Conservation (phyloP, 1,139 yeast species). For the Hyphopichia buzzinii region DNA sequence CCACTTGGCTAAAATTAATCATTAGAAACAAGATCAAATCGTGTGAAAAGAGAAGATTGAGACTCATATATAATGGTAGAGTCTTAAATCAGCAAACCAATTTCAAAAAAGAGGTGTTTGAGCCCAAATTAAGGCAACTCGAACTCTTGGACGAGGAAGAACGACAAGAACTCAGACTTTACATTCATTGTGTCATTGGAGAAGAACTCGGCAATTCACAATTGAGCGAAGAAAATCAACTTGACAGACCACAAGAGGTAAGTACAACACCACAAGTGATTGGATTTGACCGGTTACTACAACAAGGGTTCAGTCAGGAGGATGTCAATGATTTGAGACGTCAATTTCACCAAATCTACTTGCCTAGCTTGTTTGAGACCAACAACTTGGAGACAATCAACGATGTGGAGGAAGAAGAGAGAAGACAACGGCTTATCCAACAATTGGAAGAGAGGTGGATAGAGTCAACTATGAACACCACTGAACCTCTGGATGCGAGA, state of each 20-base stretch:
- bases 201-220: slow-evolving; percentile 61
- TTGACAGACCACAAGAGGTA: slow-evolving; percentile 52
- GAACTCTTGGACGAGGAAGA: slow-evolving; percentile 7
- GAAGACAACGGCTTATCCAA: slow-evolving; percentile 39
- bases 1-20: slow-evolving; percentile 26
- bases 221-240: slow-evolving; percentile 57
- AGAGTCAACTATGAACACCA: slow-evolving; percentile 61
- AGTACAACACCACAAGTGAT: slow-evolving; percentile 68
- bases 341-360: slow-evolving; percentile 69
- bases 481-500: slow-evolving; percentile 5
- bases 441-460: slow-evolving; percentile 90
- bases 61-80: slow-evolving; percentile 73
- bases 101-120: slow-evolving; percentile 49
- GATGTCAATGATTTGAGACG: slow-evolving; percentile 71
- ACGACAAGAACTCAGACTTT: slow-evolving; percentile 30
- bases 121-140: slow-evolving; percentile 20
- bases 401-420: slow-evolving; percentile 44
- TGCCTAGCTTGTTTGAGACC: slow-evolving; percentile 29
- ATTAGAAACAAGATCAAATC: slow-evolving; percentile 27
- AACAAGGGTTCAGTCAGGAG: slow-evolving; percentile 78
- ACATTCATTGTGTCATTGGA: slow-evolving; percentile 81
- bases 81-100: slow-evolving; percentile 62
- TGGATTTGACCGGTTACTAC: slow-evolving; percentile 81
- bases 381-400: slow-evolving; percentile 21
- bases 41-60: slow-evolving; percentile 49